Base-by-base conservation (phyloP, 108 stramenopile genomes). In the Cyclostephanos tholiformis region DNA sequence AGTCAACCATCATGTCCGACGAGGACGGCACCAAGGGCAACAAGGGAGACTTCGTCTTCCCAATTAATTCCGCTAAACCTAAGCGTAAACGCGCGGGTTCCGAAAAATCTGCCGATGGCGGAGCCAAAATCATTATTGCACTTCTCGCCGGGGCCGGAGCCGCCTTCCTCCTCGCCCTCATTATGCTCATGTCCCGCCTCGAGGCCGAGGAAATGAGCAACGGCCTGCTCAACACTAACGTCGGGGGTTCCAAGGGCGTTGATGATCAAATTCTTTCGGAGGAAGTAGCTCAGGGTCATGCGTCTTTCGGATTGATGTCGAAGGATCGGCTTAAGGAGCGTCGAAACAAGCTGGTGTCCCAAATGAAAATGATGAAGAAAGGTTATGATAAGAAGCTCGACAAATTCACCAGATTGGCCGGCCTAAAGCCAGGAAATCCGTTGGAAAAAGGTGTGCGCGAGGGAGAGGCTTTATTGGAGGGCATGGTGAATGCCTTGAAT, bases 121-220 rank as follows among this genome's bases (percentile, higher is more conserved):
- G 68, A 22, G 36, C 67, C 52, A 71, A 72, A 61, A 61, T 79
- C 39, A 66, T 79, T 67, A 35, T 79, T 22, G 78, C 78, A 49
- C 71, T 79, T 8, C 55, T 79, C 61, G 67, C 71, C 71, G 78
- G 78, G 36, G 78, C 78, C 13, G 78, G 78, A 16, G 78, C 61
- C 27, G 78, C 78, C 38, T 79, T 79, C 53, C 72, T 79, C 32
- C 60, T 79, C 2, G 72, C 78, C 11, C 60, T 79, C 0, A 14
- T 68, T 4, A 25, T 79, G 32, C 67, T 79, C 51, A 71, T 71
- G 61, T 68, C 67, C 13, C 71, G 72, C 46, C 71, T 79, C 38
- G 78, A 79, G 49, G 53, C 72, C 1, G 65, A 73, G 27, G 71
- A 72, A 63, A 41, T 72, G 20, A 38, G 51, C 26, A 52, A 48